These are phyloP conservation scores for Mayamaea pseudoterrestris DNA, from an alignment of 108 stramenopile genomes.

Conservation along the genomic window DNA sequence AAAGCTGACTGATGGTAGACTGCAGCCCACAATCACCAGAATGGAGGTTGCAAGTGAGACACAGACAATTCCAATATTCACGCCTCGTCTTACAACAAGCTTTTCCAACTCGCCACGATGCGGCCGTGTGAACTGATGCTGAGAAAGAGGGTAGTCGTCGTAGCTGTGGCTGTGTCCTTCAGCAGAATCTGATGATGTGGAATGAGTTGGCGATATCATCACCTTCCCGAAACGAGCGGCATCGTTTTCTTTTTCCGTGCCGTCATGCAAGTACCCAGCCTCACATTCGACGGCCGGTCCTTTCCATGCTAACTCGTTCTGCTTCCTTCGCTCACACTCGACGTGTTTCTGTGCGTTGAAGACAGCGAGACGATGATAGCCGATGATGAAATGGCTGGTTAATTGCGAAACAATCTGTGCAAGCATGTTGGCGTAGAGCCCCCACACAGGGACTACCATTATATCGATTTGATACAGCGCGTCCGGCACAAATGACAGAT, in stretches of 20 bases:
- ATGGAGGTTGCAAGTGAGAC: slow-evolving; percentile 23
- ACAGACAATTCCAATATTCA: slow-evolving; percentile 13
- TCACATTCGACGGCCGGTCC: too few species aligned
- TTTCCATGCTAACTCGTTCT: neutral
- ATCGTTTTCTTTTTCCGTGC: neutral
- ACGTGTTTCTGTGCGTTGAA: slow-evolving; percentile 8
- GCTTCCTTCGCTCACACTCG: neutral
- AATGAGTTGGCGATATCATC: neutral
- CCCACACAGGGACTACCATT: slow-evolving; percentile 66
- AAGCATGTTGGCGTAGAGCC: slow-evolving; percentile 70
- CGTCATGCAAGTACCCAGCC: too few species aligned
- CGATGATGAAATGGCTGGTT: slow-evolving; percentile 65
- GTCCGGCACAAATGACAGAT: slow-evolving; percentile 46
- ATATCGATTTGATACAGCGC: slow-evolving; percentile 55
- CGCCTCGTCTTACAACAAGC: slow-evolving; percentile 24
- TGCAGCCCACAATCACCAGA: slow-evolving; percentile 35
- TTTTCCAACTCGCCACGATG: slow-evolving; percentile 28
- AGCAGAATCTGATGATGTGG: neutral
- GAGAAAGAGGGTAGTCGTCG: slow-evolving; percentile 24
- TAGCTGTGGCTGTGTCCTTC: neutral
- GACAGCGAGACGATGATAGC: slow-evolving; percentile 32
- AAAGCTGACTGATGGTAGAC: slow-evolving; percentile 42
- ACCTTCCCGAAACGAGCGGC: neutral
- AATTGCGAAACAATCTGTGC: slow-evolving; percentile 68
- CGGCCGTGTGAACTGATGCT: slow-evolving; percentile 23